Evolutionary conservation across 2,329 filamentous ascomycete genomes (phyloP).

Genomic region (Tolypocladium inflatum): DNA sequence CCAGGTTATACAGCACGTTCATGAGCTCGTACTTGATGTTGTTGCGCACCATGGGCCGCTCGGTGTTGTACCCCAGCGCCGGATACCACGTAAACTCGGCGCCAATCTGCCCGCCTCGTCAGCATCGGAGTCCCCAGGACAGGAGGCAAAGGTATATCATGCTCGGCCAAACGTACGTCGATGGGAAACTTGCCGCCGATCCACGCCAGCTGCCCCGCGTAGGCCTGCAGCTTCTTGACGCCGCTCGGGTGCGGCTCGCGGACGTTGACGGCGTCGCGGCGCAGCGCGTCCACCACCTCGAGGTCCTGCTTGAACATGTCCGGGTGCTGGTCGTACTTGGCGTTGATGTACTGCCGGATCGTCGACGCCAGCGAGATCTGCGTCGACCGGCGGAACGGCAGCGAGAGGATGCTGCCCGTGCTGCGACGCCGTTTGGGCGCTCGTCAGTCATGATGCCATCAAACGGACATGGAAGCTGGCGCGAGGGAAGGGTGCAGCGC

Average conservation of each 20-base stretch:
- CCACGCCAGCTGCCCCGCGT: slow-evolving; percentile 89
- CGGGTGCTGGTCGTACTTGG: slow-evolving; percentile 97
- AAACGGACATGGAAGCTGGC: neutral
- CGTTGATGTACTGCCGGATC: slow-evolving; percentile 91
- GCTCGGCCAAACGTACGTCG: slow-evolving; percentile 46
- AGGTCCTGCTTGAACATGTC: slow-evolving; percentile 90
- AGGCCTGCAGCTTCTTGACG: slow-evolving; percentile 77
- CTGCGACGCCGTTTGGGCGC: slow-evolving; percentile 5
- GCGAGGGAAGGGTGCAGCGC: neutral
- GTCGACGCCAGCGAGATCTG: slow-evolving; percentile 69
- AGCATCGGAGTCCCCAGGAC: neutral
- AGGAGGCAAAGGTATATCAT: no score
- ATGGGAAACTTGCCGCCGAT: slow-evolving; percentile 93
- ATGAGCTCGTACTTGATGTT: slow-evolving; percentile 76
- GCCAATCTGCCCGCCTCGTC: slow-evolving; percentile 54
- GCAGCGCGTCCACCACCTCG: slow-evolving; percentile 72
- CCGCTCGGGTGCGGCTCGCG: slow-evolving; percentile 82
- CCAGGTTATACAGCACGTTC: slow-evolving; percentile 89
- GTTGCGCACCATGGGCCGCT: slow-evolving; percentile 57
- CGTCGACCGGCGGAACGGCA: slow-evolving; percentile 83
- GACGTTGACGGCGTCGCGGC: slow-evolving; percentile 79
- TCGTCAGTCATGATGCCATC: neutral
- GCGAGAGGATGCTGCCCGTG: slow-evolving; percentile 54
- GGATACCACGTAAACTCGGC: slow-evolving; percentile 97
- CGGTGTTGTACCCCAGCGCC: slow-evolving; percentile 79